Percentiles rank a stretch among this genome's conserved stretches.
Evolutionary conservation across 805 yeast genomes (phyloP).

Genomic region (Starmerella riodocensis): DNA sequence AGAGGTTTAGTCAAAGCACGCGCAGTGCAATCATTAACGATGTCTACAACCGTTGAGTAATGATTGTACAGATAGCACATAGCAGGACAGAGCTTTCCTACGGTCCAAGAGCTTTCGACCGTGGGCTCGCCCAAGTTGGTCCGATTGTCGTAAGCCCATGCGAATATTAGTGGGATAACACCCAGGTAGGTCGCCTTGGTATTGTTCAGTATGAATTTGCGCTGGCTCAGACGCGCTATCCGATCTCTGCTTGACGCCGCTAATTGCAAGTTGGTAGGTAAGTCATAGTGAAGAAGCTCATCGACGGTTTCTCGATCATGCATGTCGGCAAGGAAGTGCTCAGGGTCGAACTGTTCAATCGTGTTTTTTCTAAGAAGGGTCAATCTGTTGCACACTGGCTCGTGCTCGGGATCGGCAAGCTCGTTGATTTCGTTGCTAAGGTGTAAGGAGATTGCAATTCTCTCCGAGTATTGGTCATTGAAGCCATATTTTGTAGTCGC

Average conservation of each 20-base stretch:
- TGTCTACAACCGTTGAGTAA: conserved; percentile 35
- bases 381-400: conserved; percentile 42
- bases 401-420: conserved; percentile 62
- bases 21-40: conserved; percentile 50
- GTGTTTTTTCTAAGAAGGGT: conserved; percentile 53
- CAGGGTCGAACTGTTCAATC: conserved; percentile 68
- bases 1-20: conserved; percentile 71
- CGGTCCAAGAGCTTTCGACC: conserved; percentile 86
- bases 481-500: conserved; percentile 60
- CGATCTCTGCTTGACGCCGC: conserved; percentile 48
- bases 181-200: conserved; percentile 48
- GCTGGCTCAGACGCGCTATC: conserved; percentile 55
- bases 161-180: conserved; percentile 54
- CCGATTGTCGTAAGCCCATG: conserved; percentile 61
- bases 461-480: conserved; percentile 47
- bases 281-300: conserved; percentile 36
- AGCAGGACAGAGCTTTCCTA: conserved; percentile 78
- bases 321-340: conserved; percentile 75
- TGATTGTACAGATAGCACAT: conserved; percentile 51
- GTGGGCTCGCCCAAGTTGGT: conserved; percentile 59
- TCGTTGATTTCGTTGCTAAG: conserved; percentile 91
- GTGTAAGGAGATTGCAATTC: conserved; percentile 50
- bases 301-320: conserved; percentile 40
- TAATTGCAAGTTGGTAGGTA: conserved; percentile 33
- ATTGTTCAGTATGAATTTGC: conserved; percentile 43